These are phyloP conservation scores for Aspergillus hortae DNA, from an alignment of 2,329 filamentous ascomycete genomes.

Conservation along the genomic window DNA sequence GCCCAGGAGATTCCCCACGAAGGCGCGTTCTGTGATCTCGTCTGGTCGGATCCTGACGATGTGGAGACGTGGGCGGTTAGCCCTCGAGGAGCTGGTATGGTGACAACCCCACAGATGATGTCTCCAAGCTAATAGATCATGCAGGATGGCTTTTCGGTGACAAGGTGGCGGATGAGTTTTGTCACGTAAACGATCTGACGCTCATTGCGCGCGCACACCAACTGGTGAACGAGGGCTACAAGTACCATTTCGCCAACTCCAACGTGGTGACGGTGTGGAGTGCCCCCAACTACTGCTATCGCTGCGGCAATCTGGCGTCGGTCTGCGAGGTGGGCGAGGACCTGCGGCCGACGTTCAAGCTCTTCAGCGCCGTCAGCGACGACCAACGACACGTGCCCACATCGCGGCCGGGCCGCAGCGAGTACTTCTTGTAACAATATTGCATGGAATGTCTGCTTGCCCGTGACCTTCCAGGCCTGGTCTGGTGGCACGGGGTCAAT, in stretches of 20 bases:
- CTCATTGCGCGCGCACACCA: conserved; percentile 72
- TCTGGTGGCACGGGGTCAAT: conserved; percentile 15
- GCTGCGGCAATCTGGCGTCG: conserved; percentile 84
- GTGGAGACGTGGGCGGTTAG: conserved; percentile 69
- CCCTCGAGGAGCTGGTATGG: conserved; percentile 61
- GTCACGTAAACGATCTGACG: conserved; percentile 69
- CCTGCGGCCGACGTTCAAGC: conserved; percentile 79
- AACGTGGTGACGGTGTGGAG: conserved; percentile 80
- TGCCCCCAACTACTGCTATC: conserved; percentile 94
- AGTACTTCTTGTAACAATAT: conserved; percentile 45
- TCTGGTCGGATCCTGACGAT: conserved; percentile 72
- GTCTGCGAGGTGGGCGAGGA: conserved; percentile 90
- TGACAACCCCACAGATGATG: neutral
- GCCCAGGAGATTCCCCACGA: conserved; percentile 75
- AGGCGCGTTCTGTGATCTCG: conserved; percentile 71
- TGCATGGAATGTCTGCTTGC: conserved; percentile 5
- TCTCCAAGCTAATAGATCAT: neutral
- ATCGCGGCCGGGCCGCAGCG: conserved; percentile 44
- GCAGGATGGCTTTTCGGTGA: conserved; percentile 62
- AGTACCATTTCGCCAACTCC: conserved; percentile 93
- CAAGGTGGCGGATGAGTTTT: conserved; percentile 72
- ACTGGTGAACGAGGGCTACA: conserved; percentile 73
- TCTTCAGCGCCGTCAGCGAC: conserved; percentile 46
- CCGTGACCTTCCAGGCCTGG: conserved; percentile 7
- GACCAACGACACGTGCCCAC: conserved; percentile 45